A percentile compares a stretch with the other conserved stretches of the same genome.
Evolutionary conservation across 805 yeast genomes (phyloP).

Genomic region (Metschnikowia matae): DNA sequence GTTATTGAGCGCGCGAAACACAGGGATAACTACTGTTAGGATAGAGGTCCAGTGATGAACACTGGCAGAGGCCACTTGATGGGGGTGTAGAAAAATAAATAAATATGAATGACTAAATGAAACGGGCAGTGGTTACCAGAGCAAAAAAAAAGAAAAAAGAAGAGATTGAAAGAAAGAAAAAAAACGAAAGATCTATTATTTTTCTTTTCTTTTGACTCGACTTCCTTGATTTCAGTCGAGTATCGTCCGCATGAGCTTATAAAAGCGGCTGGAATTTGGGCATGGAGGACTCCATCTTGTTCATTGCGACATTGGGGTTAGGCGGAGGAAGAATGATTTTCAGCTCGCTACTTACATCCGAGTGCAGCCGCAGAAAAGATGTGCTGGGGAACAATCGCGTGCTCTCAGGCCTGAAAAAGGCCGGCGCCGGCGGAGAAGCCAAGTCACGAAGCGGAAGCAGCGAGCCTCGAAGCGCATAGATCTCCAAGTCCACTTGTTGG

Average conservation of each 20-base stretch:
- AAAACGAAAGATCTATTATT: no score
- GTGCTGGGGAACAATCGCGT: background rate
- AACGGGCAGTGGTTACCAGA: no score
- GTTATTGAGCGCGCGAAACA: no score
- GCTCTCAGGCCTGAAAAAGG: background rate
- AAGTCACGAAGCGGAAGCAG: constrained; percentile 3
- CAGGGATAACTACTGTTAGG: no score
- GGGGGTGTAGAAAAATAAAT: no score
- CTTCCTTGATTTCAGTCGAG: background rate
- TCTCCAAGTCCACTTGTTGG: constrained; percentile 33
- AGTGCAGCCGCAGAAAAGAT: constrained; percentile 36
- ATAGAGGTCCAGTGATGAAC: no score
- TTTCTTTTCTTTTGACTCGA: no score
- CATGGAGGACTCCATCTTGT: constrained; percentile 4
- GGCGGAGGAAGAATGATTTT: constrained; percentile 10
- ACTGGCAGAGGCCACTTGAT: no score
- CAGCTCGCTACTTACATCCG: constrained; percentile 17
- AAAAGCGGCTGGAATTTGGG: constrained; percentile 18
- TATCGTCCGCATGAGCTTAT: background rate
- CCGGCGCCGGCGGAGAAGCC: background rate
- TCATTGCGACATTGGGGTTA: constrained; percentile 1
- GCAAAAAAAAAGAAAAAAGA: no score
- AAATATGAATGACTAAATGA: no score
- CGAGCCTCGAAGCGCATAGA: constrained; percentile 23
- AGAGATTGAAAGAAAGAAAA: no score